phyloP scores from a whole-genome alignment of 805 yeast species.

The Wickerhamomyces silvicola region DNA sequence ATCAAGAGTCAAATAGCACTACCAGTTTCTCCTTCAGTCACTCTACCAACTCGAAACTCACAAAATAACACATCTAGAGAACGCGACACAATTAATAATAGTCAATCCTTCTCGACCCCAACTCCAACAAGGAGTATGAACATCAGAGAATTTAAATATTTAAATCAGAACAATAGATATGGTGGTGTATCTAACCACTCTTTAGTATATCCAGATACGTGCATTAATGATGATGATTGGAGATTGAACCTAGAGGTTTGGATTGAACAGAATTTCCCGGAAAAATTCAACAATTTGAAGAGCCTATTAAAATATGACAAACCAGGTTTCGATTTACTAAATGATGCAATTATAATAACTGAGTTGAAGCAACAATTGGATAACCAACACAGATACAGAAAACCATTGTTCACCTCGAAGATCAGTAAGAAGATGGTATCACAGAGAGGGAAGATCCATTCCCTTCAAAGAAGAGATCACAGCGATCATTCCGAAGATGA shows the following conservation, averaged over 20 bases:
- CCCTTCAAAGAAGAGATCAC: slow-evolving; percentile 7
- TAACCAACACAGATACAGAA: slow-evolving; percentile 11
- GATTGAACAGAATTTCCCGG: slow-evolving; percentile 35
- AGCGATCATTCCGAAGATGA: slow-evolving; percentile 12
- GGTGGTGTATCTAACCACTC: slow-evolving; percentile 13
- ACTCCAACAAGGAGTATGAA: slow-evolving; percentile 6
- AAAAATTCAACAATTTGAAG: slow-evolving; percentile 32
- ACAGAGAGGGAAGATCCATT: slow-evolving; percentile 7
- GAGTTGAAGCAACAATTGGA: slow-evolving; percentile 22
- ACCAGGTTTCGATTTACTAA: slow-evolving; percentile 24
- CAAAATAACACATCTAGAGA: slow-evolving; percentile 11
- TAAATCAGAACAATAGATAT: slow-evolving; percentile 15
- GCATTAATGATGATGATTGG: slow-evolving; percentile 38
- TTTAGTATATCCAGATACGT: slow-evolving; percentile 26
- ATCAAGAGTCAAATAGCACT: background rate
- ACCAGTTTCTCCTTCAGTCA: slow-evolving; percentile 6
- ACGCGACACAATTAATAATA: slow-evolving; percentile 20
- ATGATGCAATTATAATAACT: slow-evolving; percentile 21
- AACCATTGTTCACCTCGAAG: slow-evolving; percentile 24
- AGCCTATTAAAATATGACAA: slow-evolving; percentile 27
- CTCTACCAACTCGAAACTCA: slow-evolving; percentile 1
- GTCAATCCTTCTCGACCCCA: slow-evolving; percentile 10
- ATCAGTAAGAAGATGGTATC: slow-evolving; percentile 24
- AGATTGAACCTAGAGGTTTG: slow-evolving; percentile 34
- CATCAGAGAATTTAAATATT: slow-evolving; percentile 10